Evolutionary conservation across 345 rosid species (phyloP).

Genomic region (Gossypium bickii): DNA sequence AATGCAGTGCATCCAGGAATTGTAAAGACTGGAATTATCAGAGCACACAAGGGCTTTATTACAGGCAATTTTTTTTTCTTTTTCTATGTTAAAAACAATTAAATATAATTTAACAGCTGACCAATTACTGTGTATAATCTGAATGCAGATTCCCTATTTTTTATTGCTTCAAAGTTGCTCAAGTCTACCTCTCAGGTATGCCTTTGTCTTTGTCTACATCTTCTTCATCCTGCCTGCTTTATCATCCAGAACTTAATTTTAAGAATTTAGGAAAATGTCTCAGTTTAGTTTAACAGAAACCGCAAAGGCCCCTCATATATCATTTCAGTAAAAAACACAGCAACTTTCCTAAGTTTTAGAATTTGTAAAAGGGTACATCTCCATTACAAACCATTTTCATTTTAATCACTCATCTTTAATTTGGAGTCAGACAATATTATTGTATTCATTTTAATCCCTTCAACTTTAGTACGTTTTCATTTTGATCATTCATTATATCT

Average conservation of each 20-base stretch:
- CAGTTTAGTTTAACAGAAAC: background rate
- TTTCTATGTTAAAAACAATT: background rate
- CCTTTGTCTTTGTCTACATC: conserved; percentile 3
- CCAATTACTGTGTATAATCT: background rate
- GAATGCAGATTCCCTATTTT: conserved; percentile 80
- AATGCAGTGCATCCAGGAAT: conserved; percentile 96
- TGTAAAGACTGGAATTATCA: conserved; percentile 84
- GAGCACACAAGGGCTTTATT: conserved; percentile 74
- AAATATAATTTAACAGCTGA: background rate
- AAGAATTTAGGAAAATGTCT: background rate
- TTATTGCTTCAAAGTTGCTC: conserved; percentile 82
- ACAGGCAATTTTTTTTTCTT: conserved; percentile 41
- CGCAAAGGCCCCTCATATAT: too few relatives aligned
- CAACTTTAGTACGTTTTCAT: too few relatives aligned
- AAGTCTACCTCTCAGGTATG: conserved; percentile 73
- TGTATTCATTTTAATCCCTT: too few relatives aligned
- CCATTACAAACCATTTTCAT: too few relatives aligned
- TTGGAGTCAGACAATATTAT: too few relatives aligned
- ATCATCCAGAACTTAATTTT: background rate
- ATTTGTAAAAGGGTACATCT: too few relatives aligned
- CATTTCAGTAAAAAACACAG: too few relatives aligned
- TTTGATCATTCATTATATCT: too few relatives aligned
- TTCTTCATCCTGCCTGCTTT: background rate
- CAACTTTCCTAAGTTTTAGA: too few relatives aligned
- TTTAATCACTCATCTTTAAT: too few relatives aligned